Conservation (phyloP, 1,139 yeast species). For the Geotrichum carabidarum region DNA sequence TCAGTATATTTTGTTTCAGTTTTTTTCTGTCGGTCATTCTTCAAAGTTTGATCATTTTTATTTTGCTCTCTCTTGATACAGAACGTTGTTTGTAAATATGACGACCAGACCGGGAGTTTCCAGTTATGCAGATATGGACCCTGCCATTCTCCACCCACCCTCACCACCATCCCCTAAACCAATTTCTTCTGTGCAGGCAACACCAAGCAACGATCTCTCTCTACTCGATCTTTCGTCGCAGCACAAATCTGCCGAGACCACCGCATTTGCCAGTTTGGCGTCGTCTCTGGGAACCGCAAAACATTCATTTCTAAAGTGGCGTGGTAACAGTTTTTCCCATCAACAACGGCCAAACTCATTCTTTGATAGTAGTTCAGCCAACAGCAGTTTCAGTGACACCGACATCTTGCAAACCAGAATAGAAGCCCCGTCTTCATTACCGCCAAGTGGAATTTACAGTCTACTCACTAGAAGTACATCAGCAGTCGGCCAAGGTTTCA, state of each 20-base stretch:
- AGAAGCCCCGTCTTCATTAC: neutral
- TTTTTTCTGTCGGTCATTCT: too few relatives aligned
- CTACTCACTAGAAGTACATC: neutral
- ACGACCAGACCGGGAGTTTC: too few relatives aligned
- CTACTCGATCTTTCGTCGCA: neutral
- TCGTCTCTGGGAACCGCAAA: conserved; percentile 4
- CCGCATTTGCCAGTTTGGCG: conserved; percentile 9
- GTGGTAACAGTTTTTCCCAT: neutral
- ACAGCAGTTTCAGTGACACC: neutral
- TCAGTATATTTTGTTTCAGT: too few relatives aligned
- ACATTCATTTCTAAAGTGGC: neutral
- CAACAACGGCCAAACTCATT: neutral
- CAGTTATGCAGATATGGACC: neutral
- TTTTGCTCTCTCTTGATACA: too few relatives aligned
- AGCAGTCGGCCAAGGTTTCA: conserved; percentile 4
- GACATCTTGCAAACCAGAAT: neutral
- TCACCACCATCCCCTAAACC: conserved; percentile 10
- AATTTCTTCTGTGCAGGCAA: neutral
- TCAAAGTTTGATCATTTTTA: too few relatives aligned
- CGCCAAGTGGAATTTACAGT: neutral
- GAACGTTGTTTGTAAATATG: too few relatives aligned
- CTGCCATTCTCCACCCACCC: neutral
- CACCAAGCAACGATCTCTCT: neutral
- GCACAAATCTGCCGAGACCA: neutral
- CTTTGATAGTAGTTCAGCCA: neutral